Evolutionary conservation across 2,329 filamentous ascomycete genomes (phyloP), one percentile per base, ranked within the genome.

Genomic region (Colletotrichum spaethianum): DNA sequence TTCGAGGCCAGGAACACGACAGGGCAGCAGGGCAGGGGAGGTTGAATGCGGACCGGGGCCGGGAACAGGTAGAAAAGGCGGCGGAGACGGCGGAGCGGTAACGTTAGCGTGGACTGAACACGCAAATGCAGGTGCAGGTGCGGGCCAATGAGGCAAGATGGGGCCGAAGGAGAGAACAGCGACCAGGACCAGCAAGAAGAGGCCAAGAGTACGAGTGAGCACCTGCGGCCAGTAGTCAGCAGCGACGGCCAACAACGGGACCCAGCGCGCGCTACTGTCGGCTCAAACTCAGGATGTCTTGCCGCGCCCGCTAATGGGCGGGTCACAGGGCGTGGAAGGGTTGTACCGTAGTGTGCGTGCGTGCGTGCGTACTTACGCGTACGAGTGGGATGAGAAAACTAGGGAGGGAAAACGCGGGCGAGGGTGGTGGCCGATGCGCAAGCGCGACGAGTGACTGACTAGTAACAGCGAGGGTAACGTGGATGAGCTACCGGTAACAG

Each of bases 111-210:
- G 28, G 28, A 31, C 42, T 50, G 44, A 23, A 62, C 12, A 26
- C 16, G 42, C 11, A 5, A 44, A 48, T 18, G 26, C 59, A 48
- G n/a, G 69, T 56, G 50, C 42, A 52, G 57, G 63, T 57, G 33
- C 48, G 44, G 68, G 36, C 69, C 50, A 67, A 59, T 23, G 68
- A 71, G 68, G 59, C 63, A 72, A 72, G 65, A 72, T 56, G 64
- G 70, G 53, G 36, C 70, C 31, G 38, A 63, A 57, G 62, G 70
- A 72, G 70, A 72, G 57, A 72, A 72, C 65, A 69, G 65, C n/a
- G 38, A 55, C 57, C 42, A 56, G 31, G 56, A 23, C 42, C n/a
- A 62, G n/a, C 33, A 23, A 31, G 36, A 23, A 36, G 18, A 14
- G 6, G 31, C 59, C 48, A n/a, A 38, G n/a, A 57, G 36, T 26